These are phyloP conservation scores for Apiospora koreana DNA, from an alignment of 2,329 filamentous ascomycete genomes.

Conservation along the genomic window DNA sequence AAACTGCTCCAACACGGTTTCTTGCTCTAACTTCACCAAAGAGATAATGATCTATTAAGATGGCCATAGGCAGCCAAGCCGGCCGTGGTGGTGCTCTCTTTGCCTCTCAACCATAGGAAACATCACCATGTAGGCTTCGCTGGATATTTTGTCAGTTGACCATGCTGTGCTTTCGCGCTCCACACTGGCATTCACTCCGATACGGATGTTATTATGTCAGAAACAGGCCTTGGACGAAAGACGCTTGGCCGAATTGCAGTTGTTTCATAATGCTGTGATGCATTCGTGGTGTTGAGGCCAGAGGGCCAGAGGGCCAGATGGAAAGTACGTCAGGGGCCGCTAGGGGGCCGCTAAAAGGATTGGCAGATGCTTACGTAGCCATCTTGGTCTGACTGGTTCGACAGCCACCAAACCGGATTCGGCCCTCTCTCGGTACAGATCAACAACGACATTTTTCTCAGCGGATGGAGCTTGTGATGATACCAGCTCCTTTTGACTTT, in stretches of 20 bases:
- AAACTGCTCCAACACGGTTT: not conserved
- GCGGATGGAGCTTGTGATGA: not conserved
- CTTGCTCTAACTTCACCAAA: not conserved
- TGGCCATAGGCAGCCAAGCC: not conserved
- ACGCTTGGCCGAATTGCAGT: not conserved
- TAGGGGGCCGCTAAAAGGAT: not conserved
- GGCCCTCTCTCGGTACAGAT: not conserved
- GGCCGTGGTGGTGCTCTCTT: not conserved
- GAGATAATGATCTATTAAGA: not conserved
- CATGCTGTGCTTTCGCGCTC: no score
- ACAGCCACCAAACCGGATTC: not conserved
- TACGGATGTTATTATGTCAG: no score
- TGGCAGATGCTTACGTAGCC: not conserved
- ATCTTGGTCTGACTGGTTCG: not conserved
- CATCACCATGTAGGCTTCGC: no score
- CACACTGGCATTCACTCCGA: no score
- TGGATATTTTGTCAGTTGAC: no score
- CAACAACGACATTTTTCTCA: not conserved
- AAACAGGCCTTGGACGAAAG: not conserved
- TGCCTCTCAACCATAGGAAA: no score
- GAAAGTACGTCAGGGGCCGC: not conserved
- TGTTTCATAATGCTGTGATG: not conserved
- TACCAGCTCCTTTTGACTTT: not conserved
- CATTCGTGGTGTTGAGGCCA: not conserved
- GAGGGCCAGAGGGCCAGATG: not conserved